Evolutionary conservation across 2,329 filamentous ascomycete genomes (phyloP), one percentile per base, ranked within the genome.

Genomic region (Talaromyces amestolkiae): DNA sequence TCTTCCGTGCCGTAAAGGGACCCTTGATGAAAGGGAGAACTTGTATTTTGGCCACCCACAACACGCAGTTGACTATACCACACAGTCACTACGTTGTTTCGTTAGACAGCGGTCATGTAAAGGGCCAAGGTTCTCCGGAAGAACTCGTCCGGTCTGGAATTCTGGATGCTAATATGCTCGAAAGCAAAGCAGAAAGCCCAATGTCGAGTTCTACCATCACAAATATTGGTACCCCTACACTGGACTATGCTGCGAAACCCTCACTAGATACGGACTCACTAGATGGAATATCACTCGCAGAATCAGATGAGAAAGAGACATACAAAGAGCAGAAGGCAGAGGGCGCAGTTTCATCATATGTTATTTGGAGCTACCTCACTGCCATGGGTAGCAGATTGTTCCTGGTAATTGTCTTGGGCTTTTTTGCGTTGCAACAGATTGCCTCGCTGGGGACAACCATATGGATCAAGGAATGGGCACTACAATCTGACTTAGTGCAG

Each of bases 391-490:
- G 22, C 17, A 33, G 17, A 45, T 54, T 9, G 15, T 62, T 41
- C 22, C 51, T 47, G 47, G 37, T 62, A 33, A 39, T 62, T 19
- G 47, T 62, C 6, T 27, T 54, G 19, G 7, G 24, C 33, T 27
- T 62, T 17, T 62, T 62, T 54, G 60, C 33, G 2, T 33, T 27
- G 15, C 60, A 62, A 19, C 60, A 62, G 47, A 22, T 54, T 31
- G 47, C 35, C 13, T 13, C 60, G 13, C 60, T 62, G 3, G 60
- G 27, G n/a, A 62, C 60, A 33, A 62, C 51, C 22, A 47, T 62
- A 17, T 62, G 60, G 60, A 53, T 62, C 47, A 62, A 62, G 47
- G 31, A 62, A 54, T 62, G 60, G 60, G 31, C 60, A n/a, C 43
- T 62, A 6, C n/a, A 27, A 62, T 62, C 49, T 53, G 60, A 62